phyloP scores from a whole-genome alignment of 73 alveolate species.

The Symbiodinium natans region DNA sequence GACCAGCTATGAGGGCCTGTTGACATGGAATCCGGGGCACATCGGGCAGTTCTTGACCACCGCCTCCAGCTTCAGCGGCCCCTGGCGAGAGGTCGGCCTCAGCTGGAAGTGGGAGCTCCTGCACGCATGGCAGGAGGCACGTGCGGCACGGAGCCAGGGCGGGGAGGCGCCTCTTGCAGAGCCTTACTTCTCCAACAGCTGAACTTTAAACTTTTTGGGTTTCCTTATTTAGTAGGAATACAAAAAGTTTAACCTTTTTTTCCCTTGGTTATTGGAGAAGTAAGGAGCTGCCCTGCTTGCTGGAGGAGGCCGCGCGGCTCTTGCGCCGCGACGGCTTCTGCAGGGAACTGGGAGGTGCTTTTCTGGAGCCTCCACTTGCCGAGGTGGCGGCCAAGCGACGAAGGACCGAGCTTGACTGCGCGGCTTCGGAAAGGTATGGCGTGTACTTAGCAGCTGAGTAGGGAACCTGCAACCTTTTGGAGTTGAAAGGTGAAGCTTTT shows the following conservation, averaged over 20 bases:
- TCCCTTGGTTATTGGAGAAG: no score
- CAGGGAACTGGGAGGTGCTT: not conserved
- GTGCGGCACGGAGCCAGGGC: not conserved
- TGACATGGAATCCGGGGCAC: constrained; percentile 3
- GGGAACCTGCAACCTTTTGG: no score
- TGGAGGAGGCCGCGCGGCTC: not conserved
- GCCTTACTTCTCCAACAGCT: not conserved
- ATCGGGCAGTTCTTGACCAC: not conserved
- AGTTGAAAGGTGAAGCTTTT: no score
- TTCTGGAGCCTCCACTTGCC: not conserved
- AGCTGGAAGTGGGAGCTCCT: not conserved
- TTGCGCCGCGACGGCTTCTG: constrained; percentile 8
- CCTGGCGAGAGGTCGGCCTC: not conserved
- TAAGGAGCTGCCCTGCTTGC: not conserved
- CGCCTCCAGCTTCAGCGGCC: not conserved
- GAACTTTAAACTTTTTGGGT: not conserved
- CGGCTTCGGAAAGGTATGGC: no score
- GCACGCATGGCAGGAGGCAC: not conserved
- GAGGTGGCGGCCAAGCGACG: not conserved
- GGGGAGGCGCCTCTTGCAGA: not conserved
- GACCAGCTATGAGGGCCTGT: not conserved
- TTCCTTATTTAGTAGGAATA: no score
- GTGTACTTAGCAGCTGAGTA: no score
- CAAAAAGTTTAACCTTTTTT: no score
- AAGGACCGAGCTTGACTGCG: no score